Percentiles rank a stretch among this genome's conserved stretches.
These are phyloP conservation scores for Cucumis sativus DNA, from an alignment of 306 rosid genomes.

Conservation along the genomic window Cucumber_9930_V3 NC_026655.2:699001-699500, in stretches of 20 bases:
- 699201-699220: conserved; percentile 57
- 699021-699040: background rate
- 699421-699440: no score
- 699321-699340: conserved; percentile 11
- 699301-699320: conserved; percentile 30
- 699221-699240: conserved; percentile 38
- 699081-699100: background rate
- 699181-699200: conserved; percentile 18
- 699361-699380: no score
- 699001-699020: background rate
- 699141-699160: conserved; percentile 58
- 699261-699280: conserved; percentile 37
- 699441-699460: no score
- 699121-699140: conserved; percentile 21
- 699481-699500: no score
- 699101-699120: background rate
- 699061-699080: conserved; percentile 25
- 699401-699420: no score
- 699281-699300: conserved; percentile 25
- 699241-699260: conserved; percentile 20
- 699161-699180: conserved; percentile 41
- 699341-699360: no score
- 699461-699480: no score
- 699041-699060: conserved; percentile 16
- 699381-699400: no score